Percentiles rank a stretch among this genome's conserved stretches.
phyloP scores from a whole-genome alignment of 768 basidiomycete genomes.

The Phylloporus sp. region DNA sequence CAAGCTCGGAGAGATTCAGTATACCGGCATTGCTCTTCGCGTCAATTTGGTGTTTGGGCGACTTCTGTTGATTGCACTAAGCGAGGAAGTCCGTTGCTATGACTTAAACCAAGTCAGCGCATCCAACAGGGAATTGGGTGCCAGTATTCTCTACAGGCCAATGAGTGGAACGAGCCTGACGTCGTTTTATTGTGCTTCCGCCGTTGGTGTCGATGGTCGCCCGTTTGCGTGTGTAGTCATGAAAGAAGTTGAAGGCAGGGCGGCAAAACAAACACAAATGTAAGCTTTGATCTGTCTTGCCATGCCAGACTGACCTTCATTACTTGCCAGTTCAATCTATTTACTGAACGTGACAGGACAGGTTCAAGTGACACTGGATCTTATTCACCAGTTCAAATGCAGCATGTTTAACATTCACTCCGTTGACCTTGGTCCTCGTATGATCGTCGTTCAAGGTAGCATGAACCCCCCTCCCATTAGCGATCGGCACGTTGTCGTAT shows the following conservation, averaged over 20 bases:
- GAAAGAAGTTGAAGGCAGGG: neutral
- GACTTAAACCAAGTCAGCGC: neutral
- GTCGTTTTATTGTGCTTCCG: constrained; percentile 8
- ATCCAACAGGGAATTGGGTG: neutral
- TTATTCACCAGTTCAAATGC: constrained; percentile 11
- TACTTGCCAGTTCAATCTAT: neutral
- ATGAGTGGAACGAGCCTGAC: neutral
- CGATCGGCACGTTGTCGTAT: neutral
- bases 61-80: neutral
- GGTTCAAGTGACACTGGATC: constrained; percentile 8
- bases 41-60: neutral
- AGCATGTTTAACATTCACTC: neutral
- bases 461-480: neutral
- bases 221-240: constrained; percentile 16
- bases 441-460: neutral
- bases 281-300: neutral
- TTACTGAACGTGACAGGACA: neutral
- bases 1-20: neutral
- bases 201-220: constrained; percentile 9
- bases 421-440: constrained; percentile 13
- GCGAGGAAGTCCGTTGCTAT: neutral
- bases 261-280: neutral
- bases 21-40: neutral
- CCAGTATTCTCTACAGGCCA: neutral
- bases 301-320: neutral